A percentile compares a stretch with the other conserved stretches of the same genome.
Evolutionary conservation across 2,329 filamentous ascomycete species (phyloP).

Genomic region (Camillea tinctor): DNA sequence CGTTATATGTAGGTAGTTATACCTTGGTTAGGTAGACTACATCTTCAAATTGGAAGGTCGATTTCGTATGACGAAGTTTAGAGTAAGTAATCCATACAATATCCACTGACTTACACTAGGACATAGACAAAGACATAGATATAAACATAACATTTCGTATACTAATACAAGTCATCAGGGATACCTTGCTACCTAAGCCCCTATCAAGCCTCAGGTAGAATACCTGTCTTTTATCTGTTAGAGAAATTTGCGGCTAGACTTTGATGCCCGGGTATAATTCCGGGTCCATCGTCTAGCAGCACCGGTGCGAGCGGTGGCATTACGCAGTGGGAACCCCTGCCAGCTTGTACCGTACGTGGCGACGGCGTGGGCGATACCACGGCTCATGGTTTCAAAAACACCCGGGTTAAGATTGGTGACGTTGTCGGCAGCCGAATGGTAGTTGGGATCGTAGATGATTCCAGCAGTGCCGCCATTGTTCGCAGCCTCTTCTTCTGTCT

Average conservation of each 20-base stretch:
- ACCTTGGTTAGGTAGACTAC: no score
- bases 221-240: background rate
- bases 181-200: no score
- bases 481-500: conserved; percentile 51
- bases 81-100: no score
- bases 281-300: background rate
- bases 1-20: no score
- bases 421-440: conserved; percentile 53
- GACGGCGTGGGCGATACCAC: conserved; percentile 53
- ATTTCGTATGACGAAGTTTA: no score
- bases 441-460: conserved; percentile 54
- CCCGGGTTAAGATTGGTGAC: conserved; percentile 52
- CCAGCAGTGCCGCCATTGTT: conserved; percentile 56
- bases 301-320: background rate
- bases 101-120: no score
- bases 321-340: conserved; percentile 39
- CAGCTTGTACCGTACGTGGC: conserved; percentile 50
- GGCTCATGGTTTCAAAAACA: conserved; percentile 54
- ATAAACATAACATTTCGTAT: no score
- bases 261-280: background rate
- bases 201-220: no score
- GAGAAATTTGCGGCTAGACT: background rate
- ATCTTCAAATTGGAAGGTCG: no score
- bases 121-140: no score
- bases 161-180: no score